Conservation (phyloP, 2,329 filamentous ascomycete genomes). For the Ambrosiella beaveri region DNA sequence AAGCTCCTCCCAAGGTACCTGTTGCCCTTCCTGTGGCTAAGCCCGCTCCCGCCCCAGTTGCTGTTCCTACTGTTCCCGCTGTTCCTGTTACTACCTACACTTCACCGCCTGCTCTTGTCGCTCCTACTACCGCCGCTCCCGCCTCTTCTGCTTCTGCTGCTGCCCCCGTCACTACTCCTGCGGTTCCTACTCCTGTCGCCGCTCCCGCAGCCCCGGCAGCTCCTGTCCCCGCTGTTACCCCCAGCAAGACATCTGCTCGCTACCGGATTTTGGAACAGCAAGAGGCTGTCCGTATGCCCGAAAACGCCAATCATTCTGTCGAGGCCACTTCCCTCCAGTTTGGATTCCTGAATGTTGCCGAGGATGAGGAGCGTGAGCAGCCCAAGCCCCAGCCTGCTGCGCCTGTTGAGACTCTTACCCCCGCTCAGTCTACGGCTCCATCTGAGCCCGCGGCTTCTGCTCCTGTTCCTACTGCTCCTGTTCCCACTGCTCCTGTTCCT, state of each 20-base stretch:
- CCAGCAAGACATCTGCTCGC: conserved; percentile 43
- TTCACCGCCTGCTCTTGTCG: conserved; percentile 39
- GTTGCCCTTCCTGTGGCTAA: conserved; percentile 50
- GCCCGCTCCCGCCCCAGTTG: conserved; percentile 59
- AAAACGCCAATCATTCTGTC: conserved; percentile 61
- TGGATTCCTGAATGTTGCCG: conserved; percentile 75
- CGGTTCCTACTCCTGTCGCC: conserved; percentile 36
- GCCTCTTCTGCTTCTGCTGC: conserved; percentile 27
- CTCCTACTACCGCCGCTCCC: conserved; percentile 36
- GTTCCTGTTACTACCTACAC: conserved; percentile 48
- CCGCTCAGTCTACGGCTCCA: conserved; percentile 73
- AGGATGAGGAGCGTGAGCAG: conserved; percentile 83
- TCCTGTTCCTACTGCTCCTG: conserved; percentile 34
- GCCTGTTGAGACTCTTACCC: conserved; percentile 77
- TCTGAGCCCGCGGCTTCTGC: conserved; percentile 47
- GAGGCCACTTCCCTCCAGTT: conserved; percentile 90
- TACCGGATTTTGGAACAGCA: conserved; percentile 81
- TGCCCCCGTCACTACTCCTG: conserved; percentile 51
- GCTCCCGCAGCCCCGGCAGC: conserved; percentile 46
- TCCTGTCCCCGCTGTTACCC: conserved; percentile 34
- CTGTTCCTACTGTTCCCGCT: conserved; percentile 43
- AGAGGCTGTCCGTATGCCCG: conserved; percentile 95
- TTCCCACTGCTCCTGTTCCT: conserved; percentile 23
- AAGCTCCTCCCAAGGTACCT: conserved; percentile 41
- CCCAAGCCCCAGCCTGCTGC: conserved; percentile 87